phyloP scores from a whole-genome alignment of 768 basidiomycete genomes.

The Russula vinacea region DNA sequence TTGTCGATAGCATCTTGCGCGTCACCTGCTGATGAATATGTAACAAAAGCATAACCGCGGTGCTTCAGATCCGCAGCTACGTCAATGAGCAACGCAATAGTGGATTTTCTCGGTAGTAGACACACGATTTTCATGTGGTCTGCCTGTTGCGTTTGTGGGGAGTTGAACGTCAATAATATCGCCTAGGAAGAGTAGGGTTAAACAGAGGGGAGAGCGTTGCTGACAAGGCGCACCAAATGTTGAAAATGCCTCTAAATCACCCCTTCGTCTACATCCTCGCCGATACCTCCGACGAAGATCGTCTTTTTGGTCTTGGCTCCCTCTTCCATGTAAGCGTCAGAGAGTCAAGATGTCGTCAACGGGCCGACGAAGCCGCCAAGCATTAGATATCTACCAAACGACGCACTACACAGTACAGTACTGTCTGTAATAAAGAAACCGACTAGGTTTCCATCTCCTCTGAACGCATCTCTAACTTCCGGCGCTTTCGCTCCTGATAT shows the following conservation, averaged over 20 bases:
- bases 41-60: slow-evolving; percentile 92
- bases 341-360: no score
- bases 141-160: slow-evolving; percentile 73
- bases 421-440: not conserved
- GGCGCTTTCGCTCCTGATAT: slow-evolving; percentile 76
- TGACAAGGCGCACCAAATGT: slow-evolving; percentile 69
- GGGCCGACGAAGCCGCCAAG: not conserved
- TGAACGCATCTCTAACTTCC: slow-evolving; percentile 52
- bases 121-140: slow-evolving; percentile 57
- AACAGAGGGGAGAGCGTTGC: slow-evolving; percentile 3
- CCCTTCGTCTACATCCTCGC: slow-evolving; percentile 78
- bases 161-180: slow-evolving; percentile 92
- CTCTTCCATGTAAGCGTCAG: slow-evolving; percentile 62
- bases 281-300: slow-evolving; percentile 78
- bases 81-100: slow-evolving; percentile 16
- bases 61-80: slow-evolving; percentile 62
- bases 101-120: slow-evolving; percentile 16
- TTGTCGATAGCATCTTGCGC: slow-evolving; percentile 98
- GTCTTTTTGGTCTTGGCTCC: slow-evolving; percentile 84
- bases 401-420: not conserved
- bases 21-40: slow-evolving; percentile 73
- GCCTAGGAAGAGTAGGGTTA: slow-evolving; percentile 45
- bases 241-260: slow-evolving; percentile 76
- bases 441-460: slow-evolving; percentile 8
- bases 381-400: not conserved